These are phyloP conservation scores for Chrysosporium keratinophilum DNA, from an alignment of 2,329 filamentous ascomycete species.

Conservation along the genomic window DNA sequence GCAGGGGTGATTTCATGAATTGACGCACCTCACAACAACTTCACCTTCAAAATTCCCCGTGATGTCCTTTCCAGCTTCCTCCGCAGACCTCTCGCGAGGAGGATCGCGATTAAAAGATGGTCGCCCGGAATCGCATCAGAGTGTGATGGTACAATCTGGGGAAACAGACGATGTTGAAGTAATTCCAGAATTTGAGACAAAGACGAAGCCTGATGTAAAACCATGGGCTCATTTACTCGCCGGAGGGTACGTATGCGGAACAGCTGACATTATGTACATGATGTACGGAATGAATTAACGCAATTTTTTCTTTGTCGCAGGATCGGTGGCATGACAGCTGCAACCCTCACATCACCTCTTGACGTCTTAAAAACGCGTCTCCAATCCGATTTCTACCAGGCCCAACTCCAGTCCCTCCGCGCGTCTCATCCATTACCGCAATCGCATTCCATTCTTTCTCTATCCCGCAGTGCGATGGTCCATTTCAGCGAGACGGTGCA, in stretches of 20 bases:
- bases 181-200: slow-evolving; percentile 19
- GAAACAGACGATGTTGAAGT: slow-evolving; percentile 30
- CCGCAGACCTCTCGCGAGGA: slow-evolving; percentile 5
- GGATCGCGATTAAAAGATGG: slow-evolving; percentile 1
- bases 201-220: slow-evolving; percentile 37
- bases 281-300: slow-evolving; percentile 11
- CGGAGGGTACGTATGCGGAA: slow-evolving; percentile 56
- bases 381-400: slow-evolving; percentile 89
- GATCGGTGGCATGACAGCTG: slow-evolving; percentile 79
- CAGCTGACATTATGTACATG: slow-evolving; percentile 13
- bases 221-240: slow-evolving; percentile 90
- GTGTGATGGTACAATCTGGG: slow-evolving; percentile 24
- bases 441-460: slow-evolving; percentile 45
- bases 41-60: not conserved
- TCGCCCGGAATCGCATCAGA: slow-evolving; percentile 8
- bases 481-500: slow-evolving; percentile 80
- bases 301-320: slow-evolving; percentile 38
- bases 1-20: not conserved
- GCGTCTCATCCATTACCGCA: slow-evolving; percentile 23
- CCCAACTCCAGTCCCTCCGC: slow-evolving; percentile 47
- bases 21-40: not conserved
- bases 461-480: slow-evolving; percentile 55
- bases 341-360: slow-evolving; percentile 84
- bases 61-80: slow-evolving; percentile 6
- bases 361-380: slow-evolving; percentile 89